Evolutionary conservation across 2,329 filamentous ascomycete genomes (phyloP), one percentile per base, ranked within the genome.

Genomic region (Canariomyces notabilis): DNA sequence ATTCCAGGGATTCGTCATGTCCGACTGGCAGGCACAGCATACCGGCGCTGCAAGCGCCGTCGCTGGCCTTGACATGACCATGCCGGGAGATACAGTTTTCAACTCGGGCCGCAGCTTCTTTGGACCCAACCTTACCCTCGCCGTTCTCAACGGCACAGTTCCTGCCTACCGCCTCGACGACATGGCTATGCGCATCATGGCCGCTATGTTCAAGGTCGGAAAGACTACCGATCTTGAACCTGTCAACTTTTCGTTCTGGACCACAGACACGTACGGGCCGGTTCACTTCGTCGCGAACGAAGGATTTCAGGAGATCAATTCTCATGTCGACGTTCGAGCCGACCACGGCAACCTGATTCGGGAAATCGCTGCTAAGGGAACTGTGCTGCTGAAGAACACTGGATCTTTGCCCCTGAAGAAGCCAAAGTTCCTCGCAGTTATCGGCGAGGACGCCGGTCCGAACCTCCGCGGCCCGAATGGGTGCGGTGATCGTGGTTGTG

Each of bases 211-310:
- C 70, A 84, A 85, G 65, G 79, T 83, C 31, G 79, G 80, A 42
- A 71, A 74, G 52, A 74, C 70, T 0, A 56, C 80, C 2, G 65
- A 69, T 4, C 65, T 73, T 41, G 64, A 67, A 0, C 68, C 72
- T 2, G 81, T 87, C 65, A 97, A 90, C 74, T 95, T 96, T 68
- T 84, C 85, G 58, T 89, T 89, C 5, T 97, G 91, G 91, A 88
- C 84, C 1, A 68, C 73, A 1, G 82, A 91, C 57, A 90, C 86
- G 0, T 85, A 78, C 55, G 87, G 85, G 35, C 85, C 79, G 48
- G 60, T 80, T 39, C 83, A 95, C 61, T 73, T 66, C 41, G 77
- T 75, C 8, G 84, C 78, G 11, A 66, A 77, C 19, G 72, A 82
- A 48, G 79, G 78, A 40, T 78, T 76, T 56, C 76, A 80, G 43